These are phyloP conservation scores for Tricholoma flavovirens DNA, from an alignment of 768 basidiomycete species.

Conservation along the genomic window DNA sequence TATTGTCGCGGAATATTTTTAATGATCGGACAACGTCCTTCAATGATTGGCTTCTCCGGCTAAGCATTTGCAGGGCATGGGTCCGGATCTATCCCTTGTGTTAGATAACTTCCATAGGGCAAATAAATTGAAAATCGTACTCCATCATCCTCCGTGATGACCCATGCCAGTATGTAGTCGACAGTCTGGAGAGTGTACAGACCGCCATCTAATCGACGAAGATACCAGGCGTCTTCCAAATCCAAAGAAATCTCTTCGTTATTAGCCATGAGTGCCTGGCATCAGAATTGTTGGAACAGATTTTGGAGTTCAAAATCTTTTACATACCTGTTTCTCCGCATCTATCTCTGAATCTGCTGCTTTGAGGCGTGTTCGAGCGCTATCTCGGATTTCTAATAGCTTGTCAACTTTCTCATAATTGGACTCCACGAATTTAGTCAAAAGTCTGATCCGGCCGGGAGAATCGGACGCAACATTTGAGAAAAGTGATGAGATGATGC, in stretches of 20 bases:
- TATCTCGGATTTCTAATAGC: slow-evolving; percentile 80
- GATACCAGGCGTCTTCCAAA: slow-evolving; percentile 74
- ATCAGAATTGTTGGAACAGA: not conserved
- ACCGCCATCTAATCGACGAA: slow-evolving; percentile 83
- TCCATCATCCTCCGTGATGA: slow-evolving; percentile 97
- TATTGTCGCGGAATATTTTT: slow-evolving; percentile 64
- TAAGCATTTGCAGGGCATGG: slow-evolving; percentile 73
- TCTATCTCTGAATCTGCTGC: slow-evolving; percentile 63
- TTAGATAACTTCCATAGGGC: not conserved
- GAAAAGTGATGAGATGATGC: slow-evolving; percentile 82
- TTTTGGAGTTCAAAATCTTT: not conserved
- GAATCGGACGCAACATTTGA: slow-evolving; percentile 87
- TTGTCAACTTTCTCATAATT: slow-evolving; percentile 95
- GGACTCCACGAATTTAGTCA: slow-evolving; percentile 91
- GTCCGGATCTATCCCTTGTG: slow-evolving; percentile 55
- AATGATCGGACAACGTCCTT: slow-evolving; percentile 69
- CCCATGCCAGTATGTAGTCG: slow-evolving; percentile 93
- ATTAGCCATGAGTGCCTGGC: slow-evolving; percentile 38
- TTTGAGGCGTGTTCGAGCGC: slow-evolving; percentile 53
- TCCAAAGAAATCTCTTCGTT: slow-evolving; percentile 55
- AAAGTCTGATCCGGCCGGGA: slow-evolving; percentile 66
- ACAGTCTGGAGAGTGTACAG: slow-evolving; percentile 85
- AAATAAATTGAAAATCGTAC: slow-evolving; percentile 40
- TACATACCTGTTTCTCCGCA: slow-evolving; percentile 55
- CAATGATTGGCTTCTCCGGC: slow-evolving; percentile 64